Evolutionary conservation across 495 filamentous ascomycete species (phyloP).

Genomic region (Haplographium delicatum): DNA sequence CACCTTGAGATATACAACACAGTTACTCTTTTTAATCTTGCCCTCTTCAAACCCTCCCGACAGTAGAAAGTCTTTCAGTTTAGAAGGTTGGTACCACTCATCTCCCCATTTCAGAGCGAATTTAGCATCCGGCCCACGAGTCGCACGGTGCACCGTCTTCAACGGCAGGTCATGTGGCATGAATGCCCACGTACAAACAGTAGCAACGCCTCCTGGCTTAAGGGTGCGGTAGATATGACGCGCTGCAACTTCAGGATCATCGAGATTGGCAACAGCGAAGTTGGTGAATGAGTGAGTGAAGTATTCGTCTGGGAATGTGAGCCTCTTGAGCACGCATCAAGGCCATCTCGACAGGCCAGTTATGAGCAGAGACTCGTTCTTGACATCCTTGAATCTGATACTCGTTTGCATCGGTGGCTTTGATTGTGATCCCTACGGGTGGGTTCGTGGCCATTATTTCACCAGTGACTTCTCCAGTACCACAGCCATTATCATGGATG

Average conservation of each 20-base stretch:
- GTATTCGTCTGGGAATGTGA: conserved; percentile 25
- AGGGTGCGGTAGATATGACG: conserved; percentile 28
- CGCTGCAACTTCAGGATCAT: conserved; percentile 9
- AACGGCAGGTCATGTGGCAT: conserved; percentile 20
- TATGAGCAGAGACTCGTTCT: conserved; percentile 18
- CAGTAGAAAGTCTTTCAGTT: conserved; percentile 1
- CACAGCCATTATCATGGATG: conserved; percentile 29
- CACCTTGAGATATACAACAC: conserved; percentile 1
- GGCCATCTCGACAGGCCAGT: conserved; percentile 1
- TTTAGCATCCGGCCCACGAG: conserved; percentile 15
- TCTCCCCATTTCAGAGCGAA: conserved; percentile 3
- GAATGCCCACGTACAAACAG: conserved; percentile 22
- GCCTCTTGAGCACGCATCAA: conserved; percentile 12
- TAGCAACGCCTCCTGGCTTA: conserved; percentile 23
- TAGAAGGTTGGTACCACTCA: neutral
- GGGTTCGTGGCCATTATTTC: conserved; percentile 19
- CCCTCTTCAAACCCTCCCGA: conserved; percentile 11
- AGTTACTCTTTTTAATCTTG: neutral
- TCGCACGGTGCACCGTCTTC: conserved; percentile 14
- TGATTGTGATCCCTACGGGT: conserved; percentile 15
- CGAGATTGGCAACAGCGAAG: conserved; percentile 19
- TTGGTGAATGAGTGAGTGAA: conserved; percentile 24
- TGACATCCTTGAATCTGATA: conserved; percentile 21
- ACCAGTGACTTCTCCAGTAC: conserved; percentile 23
- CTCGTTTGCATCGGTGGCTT: conserved; percentile 11